Evolutionary conservation across 140 eudicot species (phyloP), one percentile per base, ranked within the genome.

Genomic region (Ambrosia hybrid): DNA sequence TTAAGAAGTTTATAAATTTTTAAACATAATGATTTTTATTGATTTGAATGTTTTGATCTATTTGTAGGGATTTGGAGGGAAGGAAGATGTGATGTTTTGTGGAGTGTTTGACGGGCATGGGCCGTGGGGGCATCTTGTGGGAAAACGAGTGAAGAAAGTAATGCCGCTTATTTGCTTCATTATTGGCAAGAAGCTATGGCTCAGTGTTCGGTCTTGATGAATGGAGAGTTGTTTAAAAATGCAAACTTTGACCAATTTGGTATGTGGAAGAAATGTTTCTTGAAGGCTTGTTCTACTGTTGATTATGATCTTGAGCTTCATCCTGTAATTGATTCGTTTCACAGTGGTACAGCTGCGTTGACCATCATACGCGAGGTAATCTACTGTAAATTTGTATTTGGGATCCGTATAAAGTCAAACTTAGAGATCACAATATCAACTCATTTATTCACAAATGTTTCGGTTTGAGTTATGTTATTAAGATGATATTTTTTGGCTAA

Each of bases 101-200:
- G 97, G 96, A 1, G 85, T 95, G 33, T 95, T 91, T 77, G 97
- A 94, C 56, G 97, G 99, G 67, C 99, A 95, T 67, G 99, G 96
- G 2, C 92, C 97, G 3, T 88, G 96, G 97, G 99, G 97, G 2
- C 97, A 95, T 71, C 80, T 90, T 46, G 94, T 94, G 39, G 74
- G 95, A 12, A 86, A 83, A 83, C 78, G 82, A 74, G 97, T 94
- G 46, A 86, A 89, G 75, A 74, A 94, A 59, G 77, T 80, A 73
- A 83, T 86, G 92, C 97, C 97, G 83, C 90, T 38, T 77, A 73
- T 62, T 60, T 95, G 91, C 90, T 95, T 3, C 73, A 85, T 68
- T 79, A 76, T 78, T 94, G 97, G 99, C 96, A 83, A 65, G 88
- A 87, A 81, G 67, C 89, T 30, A 67, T 81, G 62, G 87, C 86